phyloP scores from a whole-genome alignment of 768 basidiomycete species.

The Mycena rosella region DNA sequence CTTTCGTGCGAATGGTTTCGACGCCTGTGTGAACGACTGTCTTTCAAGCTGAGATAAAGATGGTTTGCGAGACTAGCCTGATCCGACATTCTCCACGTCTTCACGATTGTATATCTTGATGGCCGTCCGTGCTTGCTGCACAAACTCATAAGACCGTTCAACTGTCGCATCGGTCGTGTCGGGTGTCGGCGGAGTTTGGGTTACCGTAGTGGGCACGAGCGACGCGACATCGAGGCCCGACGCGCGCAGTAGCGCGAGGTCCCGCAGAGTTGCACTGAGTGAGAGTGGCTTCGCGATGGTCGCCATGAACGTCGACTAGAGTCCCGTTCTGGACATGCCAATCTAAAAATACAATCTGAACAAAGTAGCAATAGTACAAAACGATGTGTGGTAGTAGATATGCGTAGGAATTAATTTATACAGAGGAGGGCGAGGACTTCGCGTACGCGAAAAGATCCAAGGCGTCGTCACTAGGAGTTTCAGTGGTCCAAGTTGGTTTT shows the following conservation, averaged over 20 bases:
- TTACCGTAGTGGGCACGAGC: constrained; percentile 38
- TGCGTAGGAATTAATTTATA: constrained; percentile 26
- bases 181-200: constrained; percentile 23
- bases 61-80: too few relatives aligned
- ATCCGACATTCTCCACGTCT: constrained; percentile 66
- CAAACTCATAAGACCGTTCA: constrained; percentile 70
- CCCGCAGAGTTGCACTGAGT: constrained; percentile 72
- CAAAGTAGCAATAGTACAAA: constrained; percentile 4
- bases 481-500: too few relatives aligned
- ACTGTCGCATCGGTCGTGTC: constrained; percentile 53
- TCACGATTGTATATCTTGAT: constrained; percentile 66
- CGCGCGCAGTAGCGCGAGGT: constrained; percentile 78
- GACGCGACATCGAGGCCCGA: constrained; percentile 57
- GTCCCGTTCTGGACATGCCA: constrained; percentile 4
- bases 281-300: constrained; percentile 64
- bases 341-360: not conserved
- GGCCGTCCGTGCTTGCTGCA: constrained; percentile 66
- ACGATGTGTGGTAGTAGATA: constrained; percentile 17
- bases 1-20: constrained; percentile 64
- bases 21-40: too few relatives aligned
- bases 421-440: not conserved
- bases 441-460: constrained; percentile 61
- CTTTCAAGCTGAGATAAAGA: too few relatives aligned
- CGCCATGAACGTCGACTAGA: constrained; percentile 15
- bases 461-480: too few relatives aligned